Evolutionary conservation across 1,284 basidiomycete species (phyloP), one percentile per base, ranked within the genome.

Genomic region (Anthracocystis walkeri): DNA sequence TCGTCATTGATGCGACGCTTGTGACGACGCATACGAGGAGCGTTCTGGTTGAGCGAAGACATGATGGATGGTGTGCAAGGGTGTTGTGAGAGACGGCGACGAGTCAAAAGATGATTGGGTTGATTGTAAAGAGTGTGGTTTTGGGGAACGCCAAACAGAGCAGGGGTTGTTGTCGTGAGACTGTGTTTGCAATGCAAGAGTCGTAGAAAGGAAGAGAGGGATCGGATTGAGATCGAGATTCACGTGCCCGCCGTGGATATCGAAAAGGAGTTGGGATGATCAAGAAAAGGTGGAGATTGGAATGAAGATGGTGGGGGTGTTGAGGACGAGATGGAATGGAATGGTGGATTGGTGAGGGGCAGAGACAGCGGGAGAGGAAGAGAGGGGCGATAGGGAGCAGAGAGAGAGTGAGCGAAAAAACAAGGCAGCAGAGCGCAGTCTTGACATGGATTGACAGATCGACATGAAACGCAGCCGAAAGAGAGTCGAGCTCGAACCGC

Each of bases 1-100:
- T 77, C 75, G 50, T 71, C 70, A 40, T 63, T 64, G 73, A 75
- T 62, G 56, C 73, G 73, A 58, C 73, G 73, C 63, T 70, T 75
- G 62, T 79, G 77, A 63, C 77, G 77, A 33, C 65, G 54, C 74
- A 77, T 67, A 7, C 67, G 67, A 35, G 64, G 71, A 40, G 63
- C 45, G 51, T 72, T 72, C 40, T 66, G 64, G 41, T 69, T 51
- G 27, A 38, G 51, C 0, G 44, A 23, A 6, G 64, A 66, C 63
- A 66, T 70, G 20, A n/a, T 29, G 29, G 4, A 14, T 14, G 8
- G 45, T 54, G 10, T 46, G 41, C 14, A 16, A 11, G 10, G 5
- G 25, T 29, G 45, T 25, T 5, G 12, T 20, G 27, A 29, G 16
- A 1, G 44, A 29, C 18, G 59, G 49, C 42, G 44, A 42, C 21